phyloP scores from a whole-genome alignment of 2,329 filamentous ascomycete species.

The Aureobasidium lini region DNA sequence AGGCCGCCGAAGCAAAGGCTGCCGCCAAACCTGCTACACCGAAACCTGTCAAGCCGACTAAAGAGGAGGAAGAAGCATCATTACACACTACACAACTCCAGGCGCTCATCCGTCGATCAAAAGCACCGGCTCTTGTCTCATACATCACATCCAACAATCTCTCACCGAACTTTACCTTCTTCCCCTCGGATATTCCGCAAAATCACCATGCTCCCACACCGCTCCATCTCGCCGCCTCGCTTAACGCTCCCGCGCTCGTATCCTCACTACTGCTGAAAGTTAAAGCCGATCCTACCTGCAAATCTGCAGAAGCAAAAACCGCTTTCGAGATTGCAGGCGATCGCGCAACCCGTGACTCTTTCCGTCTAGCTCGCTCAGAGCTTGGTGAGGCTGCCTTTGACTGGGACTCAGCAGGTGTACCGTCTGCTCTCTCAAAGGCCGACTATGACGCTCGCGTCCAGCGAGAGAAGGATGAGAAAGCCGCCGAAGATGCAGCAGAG shows the following conservation, averaged over 20 bases:
- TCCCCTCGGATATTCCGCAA: slow-evolving; percentile 56
- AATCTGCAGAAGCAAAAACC: slow-evolving; percentile 70
- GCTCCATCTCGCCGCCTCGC: slow-evolving; percentile 76
- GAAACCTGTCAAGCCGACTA: slow-evolving; percentile 49
- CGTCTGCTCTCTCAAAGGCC: slow-evolving; percentile 58
- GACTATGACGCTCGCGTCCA: slow-evolving; percentile 65
- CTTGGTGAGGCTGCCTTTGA: slow-evolving; percentile 69
- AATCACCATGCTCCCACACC: slow-evolving; percentile 76
- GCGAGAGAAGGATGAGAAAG: slow-evolving; percentile 61
- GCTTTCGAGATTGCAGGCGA: slow-evolving; percentile 85
- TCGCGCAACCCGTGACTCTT: slow-evolving; percentile 77
- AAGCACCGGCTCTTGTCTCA: slow-evolving; percentile 75
- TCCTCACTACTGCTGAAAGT: slow-evolving; percentile 67
- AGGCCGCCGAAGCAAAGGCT: slow-evolving; percentile 19
- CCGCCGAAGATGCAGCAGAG: slow-evolving; percentile 55
- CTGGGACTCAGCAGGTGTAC: slow-evolving; percentile 71
- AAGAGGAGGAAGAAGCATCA: slow-evolving; percentile 74
- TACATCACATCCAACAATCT: slow-evolving; percentile 75
- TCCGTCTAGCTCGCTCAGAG: slow-evolving; percentile 77
- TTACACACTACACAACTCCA: slow-evolving; percentile 87
- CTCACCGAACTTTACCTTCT: slow-evolving; percentile 64
- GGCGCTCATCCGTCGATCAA: slow-evolving; percentile 79
- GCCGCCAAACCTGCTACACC: slow-evolving; percentile 39
- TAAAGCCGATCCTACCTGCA: slow-evolving; percentile 62
- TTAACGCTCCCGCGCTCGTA: slow-evolving; percentile 72